phyloP scores from a whole-genome alignment of 768 basidiomycete genomes.

The Megacollybia marginata region DNA sequence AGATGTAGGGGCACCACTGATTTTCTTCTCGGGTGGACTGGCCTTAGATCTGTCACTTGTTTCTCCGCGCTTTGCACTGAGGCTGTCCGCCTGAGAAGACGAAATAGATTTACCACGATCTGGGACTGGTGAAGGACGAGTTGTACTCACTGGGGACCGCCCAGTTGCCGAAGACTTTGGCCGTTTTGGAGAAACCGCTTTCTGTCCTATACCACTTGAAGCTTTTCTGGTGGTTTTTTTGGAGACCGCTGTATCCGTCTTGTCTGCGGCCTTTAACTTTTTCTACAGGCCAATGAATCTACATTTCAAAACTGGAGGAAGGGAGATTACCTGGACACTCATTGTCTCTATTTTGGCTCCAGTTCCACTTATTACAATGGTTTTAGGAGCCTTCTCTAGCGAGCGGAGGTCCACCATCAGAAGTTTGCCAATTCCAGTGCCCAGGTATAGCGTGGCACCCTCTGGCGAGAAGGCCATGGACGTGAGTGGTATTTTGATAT shows the following conservation, averaged over 20 bases:
- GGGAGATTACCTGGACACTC: constrained; percentile 44
- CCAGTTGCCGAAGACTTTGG: too few species aligned
- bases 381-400: constrained; percentile 57
- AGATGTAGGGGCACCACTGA: too few species aligned
- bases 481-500: constrained; percentile 45
- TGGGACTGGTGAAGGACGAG: too few species aligned
- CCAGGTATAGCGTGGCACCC: constrained; percentile 59
- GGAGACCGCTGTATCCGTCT: constrained; percentile 8
- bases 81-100: too few species aligned
- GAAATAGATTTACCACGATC: too few species aligned
- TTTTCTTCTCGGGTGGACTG: too few species aligned
- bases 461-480: constrained; percentile 64
- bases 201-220: background rate
- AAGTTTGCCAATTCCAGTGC: constrained; percentile 59
- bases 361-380: constrained; percentile 39
- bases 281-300: constrained; percentile 2
- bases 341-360: constrained; percentile 44
- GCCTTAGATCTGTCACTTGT: too few species aligned
- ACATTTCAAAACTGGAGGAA: background rate
- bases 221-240: constrained; percentile 3
- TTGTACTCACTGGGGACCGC: too few species aligned
- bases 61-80: too few species aligned
- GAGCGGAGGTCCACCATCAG: constrained; percentile 57
- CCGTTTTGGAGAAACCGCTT: too few species aligned
- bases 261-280: constrained; percentile 9